A percentile compares a stretch with the other conserved stretches of the same genome.
phyloP scores from a whole-genome alignment of 2,329 filamentous ascomycete genomes.

The Diaporthe sp. region DNA sequence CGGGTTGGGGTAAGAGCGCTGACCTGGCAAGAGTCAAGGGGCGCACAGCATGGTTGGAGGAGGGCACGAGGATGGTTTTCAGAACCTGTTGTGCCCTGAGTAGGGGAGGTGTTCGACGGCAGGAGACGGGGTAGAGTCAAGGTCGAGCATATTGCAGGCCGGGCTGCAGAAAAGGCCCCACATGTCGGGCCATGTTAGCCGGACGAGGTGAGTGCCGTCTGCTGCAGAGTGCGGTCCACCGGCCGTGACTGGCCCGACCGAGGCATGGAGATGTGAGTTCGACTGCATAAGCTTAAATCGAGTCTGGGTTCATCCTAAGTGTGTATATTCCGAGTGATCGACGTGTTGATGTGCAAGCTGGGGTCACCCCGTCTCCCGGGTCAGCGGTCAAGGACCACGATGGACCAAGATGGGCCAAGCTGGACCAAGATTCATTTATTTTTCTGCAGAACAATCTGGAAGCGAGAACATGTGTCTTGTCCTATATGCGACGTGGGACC shows the following conservation, averaged over 20 bases:
- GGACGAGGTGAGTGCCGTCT: neutral
- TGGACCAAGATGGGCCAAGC: neutral
- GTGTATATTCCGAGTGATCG: slow-evolving; percentile 10
- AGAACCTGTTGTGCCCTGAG: neutral
- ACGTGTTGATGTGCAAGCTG: slow-evolving; percentile 13
- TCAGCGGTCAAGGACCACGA: slow-evolving; percentile 28
- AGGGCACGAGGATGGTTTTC: slow-evolving; percentile 16
- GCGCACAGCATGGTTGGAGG: slow-evolving; percentile 10
- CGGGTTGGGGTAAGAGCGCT: slow-evolving; percentile 15
- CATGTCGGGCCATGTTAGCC: slow-evolving; percentile 3
- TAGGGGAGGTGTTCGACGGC: slow-evolving; percentile 17
- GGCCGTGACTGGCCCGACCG: slow-evolving; percentile 16
- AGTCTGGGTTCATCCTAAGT: slow-evolving; percentile 15
- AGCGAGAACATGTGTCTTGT: slow-evolving; percentile 12
- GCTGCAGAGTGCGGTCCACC: neutral
- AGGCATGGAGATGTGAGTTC: neutral
- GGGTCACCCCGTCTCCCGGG: slow-evolving; percentile 27
- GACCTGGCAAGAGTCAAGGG: slow-evolving; percentile 18
- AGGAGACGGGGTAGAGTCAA: slow-evolving; percentile 1
- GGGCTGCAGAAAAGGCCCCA: slow-evolving; percentile 6
- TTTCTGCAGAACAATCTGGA: neutral
- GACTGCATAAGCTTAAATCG: slow-evolving; percentile 32
- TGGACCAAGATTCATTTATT: neutral
- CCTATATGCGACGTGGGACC: slow-evolving; percentile 9
- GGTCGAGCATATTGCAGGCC: slow-evolving; percentile 8